phyloP scores from a whole-genome alignment of 2,329 filamentous ascomycete genomes.

The Sphaerostilbella broomeana region DNA sequence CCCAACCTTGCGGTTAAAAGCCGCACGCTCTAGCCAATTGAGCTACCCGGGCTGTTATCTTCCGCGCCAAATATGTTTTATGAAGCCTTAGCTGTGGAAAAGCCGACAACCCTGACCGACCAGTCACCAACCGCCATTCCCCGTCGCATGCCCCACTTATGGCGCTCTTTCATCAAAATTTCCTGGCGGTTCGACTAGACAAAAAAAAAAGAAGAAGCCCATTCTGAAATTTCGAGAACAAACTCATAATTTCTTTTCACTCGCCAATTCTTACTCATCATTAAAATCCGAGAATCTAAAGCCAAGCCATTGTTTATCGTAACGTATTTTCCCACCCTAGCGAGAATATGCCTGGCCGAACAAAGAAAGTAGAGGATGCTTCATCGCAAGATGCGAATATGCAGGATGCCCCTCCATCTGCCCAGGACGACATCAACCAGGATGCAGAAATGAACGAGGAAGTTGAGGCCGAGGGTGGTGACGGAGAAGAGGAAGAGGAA shows the following conservation, averaged over 20 bases:
- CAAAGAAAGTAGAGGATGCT: constrained; percentile 28
- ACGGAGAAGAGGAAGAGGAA: constrained; percentile 38
- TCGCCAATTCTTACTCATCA: background rate
- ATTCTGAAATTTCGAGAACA: background rate
- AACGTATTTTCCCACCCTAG: no score
- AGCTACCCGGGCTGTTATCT: constrained; percentile 23
- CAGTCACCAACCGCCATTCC: background rate
- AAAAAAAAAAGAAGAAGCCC: background rate
- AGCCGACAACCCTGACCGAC: no score
- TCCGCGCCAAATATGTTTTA: no score
- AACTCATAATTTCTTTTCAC: background rate
- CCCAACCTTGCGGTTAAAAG: constrained; percentile 30
- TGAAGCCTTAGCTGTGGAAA: no score
- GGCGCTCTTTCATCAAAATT: constrained; percentile 7
- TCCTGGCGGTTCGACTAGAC: background rate
- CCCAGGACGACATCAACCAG: constrained; percentile 27
- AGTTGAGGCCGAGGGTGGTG: constrained; percentile 27
- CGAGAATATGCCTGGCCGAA: constrained; percentile 35
- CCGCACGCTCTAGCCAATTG: constrained; percentile 30
- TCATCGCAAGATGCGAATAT: constrained; percentile 33
- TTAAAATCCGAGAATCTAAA: no score
- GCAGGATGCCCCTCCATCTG: constrained; percentile 39
- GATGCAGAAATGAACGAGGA: constrained; percentile 29
- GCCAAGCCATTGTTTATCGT: no score
- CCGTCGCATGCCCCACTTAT: constrained; percentile 1